Evolutionary conservation across 331 rosid genomes (phyloP).

Genomic region (Saraca asoca): DNA sequence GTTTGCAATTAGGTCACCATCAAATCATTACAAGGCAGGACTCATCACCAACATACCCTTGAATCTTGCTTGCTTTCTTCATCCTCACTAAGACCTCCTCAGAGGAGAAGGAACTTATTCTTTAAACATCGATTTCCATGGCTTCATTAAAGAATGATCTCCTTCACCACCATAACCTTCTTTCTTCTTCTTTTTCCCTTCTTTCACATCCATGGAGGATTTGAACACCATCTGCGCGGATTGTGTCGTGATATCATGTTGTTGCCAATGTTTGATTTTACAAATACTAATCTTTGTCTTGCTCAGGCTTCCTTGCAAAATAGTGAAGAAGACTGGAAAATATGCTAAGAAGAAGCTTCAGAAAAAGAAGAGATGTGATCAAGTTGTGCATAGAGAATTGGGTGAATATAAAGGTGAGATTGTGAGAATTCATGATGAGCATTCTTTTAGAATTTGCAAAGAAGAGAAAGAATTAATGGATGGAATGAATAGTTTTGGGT

Average conservation of each 20-base stretch:
- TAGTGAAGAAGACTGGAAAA: conserved; percentile 52
- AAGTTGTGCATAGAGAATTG: conserved; percentile 34
- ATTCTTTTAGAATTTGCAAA: conserved; percentile 31
- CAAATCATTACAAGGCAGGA: conserved; percentile 19
- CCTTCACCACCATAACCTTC: conserved; percentile 28
- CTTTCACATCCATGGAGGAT: conserved; percentile 66
- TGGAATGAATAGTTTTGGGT: conserved; percentile 31
- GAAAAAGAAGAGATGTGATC: conserved; percentile 38
- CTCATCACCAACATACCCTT: conserved; percentile 10
- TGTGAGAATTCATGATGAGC: conserved; percentile 32
- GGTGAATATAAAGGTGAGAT: conserved; percentile 34
- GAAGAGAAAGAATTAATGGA: conserved; percentile 15
- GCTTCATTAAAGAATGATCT: conserved; percentile 20
- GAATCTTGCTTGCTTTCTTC: conserved; percentile 41
- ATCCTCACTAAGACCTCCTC: conserved; percentile 12
- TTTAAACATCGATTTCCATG: conserved; percentile 35
- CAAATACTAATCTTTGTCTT: conserved; percentile 63
- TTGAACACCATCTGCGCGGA: conserved; percentile 57
- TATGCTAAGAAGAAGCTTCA: conserved; percentile 39
- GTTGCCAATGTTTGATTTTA: conserved; percentile 82
- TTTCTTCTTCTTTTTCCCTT: background rate
- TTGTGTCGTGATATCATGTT: conserved; percentile 70
- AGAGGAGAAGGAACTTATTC: conserved; percentile 41
- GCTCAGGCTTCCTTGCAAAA: conserved; percentile 63
- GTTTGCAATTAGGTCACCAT: conserved; percentile 31